Conservation (phyloP, 306 rosid genomes). For the Quercus gilva region DNA sequence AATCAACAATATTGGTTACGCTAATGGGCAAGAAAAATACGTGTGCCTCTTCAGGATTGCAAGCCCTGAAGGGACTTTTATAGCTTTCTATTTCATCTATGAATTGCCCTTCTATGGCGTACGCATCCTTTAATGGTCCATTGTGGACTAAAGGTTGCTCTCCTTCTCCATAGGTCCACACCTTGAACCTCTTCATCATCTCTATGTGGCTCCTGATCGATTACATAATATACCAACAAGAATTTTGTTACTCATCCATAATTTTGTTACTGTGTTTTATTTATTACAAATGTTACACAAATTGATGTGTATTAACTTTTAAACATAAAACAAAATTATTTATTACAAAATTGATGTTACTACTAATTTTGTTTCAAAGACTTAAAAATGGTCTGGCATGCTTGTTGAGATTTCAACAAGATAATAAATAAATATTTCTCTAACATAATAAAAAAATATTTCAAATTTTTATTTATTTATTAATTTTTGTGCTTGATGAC, state of each 20-base stretch:
- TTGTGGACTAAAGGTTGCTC: slow-evolving; percentile 44
- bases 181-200: slow-evolving; percentile 54
- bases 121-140: slow-evolving; percentile 43
- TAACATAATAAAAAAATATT: too few relatives aligned
- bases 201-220: slow-evolving; percentile 48
- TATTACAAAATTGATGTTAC: too few relatives aligned
- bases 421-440: too few relatives aligned
- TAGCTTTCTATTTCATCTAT: slow-evolving; percentile 48
- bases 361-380: too few relatives aligned
- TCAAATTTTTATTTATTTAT: too few relatives aligned
- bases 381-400: too few relatives aligned
- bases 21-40: slow-evolving; percentile 46
- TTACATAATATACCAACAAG: background rate
- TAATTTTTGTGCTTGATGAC: too few relatives aligned
- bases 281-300: too few relatives aligned
- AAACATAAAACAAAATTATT: too few relatives aligned
- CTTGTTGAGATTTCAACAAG: too few relatives aligned
- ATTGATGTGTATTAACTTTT: too few relatives aligned
- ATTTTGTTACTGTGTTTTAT: too few relatives aligned
- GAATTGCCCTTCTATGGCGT: slow-evolving; percentile 59
- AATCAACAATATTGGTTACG: slow-evolving; percentile 35
- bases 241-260: background rate
- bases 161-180: slow-evolving; percentile 58
- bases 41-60: slow-evolving; percentile 51
- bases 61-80: slow-evolving; percentile 37